phyloP scores from a whole-genome alignment of 306 rosid species.

The Casuarina cunninghamiana region DNA sequence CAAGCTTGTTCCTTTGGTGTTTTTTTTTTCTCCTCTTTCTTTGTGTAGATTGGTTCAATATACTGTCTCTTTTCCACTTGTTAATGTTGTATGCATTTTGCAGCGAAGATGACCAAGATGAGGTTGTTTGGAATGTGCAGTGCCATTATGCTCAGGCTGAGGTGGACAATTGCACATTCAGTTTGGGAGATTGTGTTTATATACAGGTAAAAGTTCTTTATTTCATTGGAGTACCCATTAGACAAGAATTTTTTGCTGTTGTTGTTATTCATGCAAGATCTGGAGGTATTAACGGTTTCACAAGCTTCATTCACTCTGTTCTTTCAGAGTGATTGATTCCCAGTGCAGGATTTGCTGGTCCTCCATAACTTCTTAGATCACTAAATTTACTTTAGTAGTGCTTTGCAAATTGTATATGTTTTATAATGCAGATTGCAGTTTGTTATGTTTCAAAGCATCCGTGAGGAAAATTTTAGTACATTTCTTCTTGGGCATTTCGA shows the following conservation, averaged over 20 bases:
- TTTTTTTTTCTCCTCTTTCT: conserved; percentile 6
- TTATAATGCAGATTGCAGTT: neutral
- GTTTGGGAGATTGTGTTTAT: conserved; percentile 84
- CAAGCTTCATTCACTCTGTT: too few relatives aligned
- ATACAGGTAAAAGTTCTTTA: conserved; percentile 55
- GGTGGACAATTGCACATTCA: conserved; percentile 48
- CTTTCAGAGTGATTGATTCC: too few relatives aligned
- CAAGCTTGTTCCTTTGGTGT: neutral
- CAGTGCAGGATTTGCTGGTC: neutral
- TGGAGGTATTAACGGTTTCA: too few relatives aligned
- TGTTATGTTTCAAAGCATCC: neutral
- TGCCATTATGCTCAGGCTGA: conserved; percentile 79
- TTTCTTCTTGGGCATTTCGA: neutral
- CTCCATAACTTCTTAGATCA: neutral
- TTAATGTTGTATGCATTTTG: conserved; percentile 25
- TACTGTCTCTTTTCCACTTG: conserved; percentile 3
- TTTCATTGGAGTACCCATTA: neutral
- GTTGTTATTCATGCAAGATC: too few relatives aligned
- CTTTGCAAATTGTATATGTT: neutral
- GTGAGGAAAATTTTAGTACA: conserved; percentile 1
- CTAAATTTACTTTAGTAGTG: neutral
- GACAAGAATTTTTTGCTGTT: neutral
- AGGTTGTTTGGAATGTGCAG: conserved; percentile 64
- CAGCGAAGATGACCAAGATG: conserved; percentile 79
- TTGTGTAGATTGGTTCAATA: conserved; percentile 17